phyloP scores from a whole-genome alignment of 208 protist genomes.

The Leishmania lainsoni region DNA sequence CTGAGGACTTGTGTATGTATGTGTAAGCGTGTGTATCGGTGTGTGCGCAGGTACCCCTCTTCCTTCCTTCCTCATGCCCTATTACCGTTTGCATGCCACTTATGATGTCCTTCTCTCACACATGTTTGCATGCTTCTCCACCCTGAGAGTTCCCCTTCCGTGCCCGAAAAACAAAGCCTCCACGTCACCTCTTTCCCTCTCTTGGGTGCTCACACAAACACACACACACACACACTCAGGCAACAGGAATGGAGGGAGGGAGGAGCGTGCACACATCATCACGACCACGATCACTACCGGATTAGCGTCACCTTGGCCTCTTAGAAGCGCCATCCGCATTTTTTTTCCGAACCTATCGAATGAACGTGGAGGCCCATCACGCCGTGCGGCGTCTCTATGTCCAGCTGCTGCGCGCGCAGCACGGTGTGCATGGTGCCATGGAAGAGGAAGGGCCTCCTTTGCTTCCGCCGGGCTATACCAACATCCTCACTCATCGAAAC shows the following conservation, averaged over 20 bases:
- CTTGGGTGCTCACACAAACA: background rate
- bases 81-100: background rate
- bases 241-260: background rate
- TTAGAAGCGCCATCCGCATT: background rate
- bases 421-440: too few species aligned
- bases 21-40: background rate
- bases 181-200: background rate
- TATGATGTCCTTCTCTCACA: background rate
- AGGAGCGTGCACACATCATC: background rate
- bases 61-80: background rate
- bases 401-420: conserved; percentile 7
- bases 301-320: background rate
- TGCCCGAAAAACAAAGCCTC: background rate
- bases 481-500: background rate
- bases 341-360: background rate
- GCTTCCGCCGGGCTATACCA: too few species aligned
- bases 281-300: background rate
- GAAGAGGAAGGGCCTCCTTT: background rate
- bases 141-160: background rate
- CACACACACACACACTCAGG: background rate
- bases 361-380: conserved; percentile 12
- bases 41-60: background rate
- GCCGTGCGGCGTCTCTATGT: conserved; percentile 19
- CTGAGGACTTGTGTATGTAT: background rate
- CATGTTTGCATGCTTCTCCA: background rate